These are phyloP conservation scores for Phytopythium cucurbitacearum DNA, from an alignment of 352 stramenopile species.

Conservation along the genomic window DNA sequence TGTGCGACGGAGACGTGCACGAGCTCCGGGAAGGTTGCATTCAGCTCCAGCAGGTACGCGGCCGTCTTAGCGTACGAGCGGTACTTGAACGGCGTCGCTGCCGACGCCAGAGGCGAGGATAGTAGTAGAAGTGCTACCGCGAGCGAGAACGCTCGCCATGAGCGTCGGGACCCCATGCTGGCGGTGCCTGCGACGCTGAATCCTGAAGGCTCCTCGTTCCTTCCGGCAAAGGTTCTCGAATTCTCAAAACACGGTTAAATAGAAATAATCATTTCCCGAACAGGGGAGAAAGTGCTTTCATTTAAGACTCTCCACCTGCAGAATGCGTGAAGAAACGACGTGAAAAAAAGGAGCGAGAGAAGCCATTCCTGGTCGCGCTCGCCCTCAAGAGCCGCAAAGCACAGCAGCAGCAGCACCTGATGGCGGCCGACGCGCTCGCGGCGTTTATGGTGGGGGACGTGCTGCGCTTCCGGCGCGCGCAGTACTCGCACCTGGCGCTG, in stretches of 20 bases:
- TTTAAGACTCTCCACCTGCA: too few relatives aligned
- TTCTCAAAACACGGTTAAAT: too few relatives aligned
- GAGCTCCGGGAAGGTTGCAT: constrained; percentile 70
- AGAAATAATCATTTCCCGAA: too few relatives aligned
- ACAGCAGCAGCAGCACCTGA: neutral
- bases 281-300: too few relatives aligned
- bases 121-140: neutral
- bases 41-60: constrained; percentile 58
- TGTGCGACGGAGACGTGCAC: constrained; percentile 79
- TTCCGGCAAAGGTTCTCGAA: too few relatives aligned
- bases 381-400: too few relatives aligned
- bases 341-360: too few relatives aligned
- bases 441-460: constrained; percentile 36
- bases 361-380: too few relatives aligned
- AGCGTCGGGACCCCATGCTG: neutral
- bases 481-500: constrained; percentile 62
- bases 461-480: constrained; percentile 56
- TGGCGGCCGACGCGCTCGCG: constrained; percentile 2
- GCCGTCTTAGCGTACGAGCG: constrained; percentile 71
- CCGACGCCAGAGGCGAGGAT: neutral
- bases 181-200: too few relatives aligned
- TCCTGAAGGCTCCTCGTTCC: too few relatives aligned
- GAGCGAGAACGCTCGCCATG: neutral
- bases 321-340: too few relatives aligned
- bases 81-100: constrained; percentile 42